Evolutionary conservation across 1,139 yeast species (phyloP), one percentile per base, ranked within the genome.

Genomic region (Debaryomyces udenii): DNA sequence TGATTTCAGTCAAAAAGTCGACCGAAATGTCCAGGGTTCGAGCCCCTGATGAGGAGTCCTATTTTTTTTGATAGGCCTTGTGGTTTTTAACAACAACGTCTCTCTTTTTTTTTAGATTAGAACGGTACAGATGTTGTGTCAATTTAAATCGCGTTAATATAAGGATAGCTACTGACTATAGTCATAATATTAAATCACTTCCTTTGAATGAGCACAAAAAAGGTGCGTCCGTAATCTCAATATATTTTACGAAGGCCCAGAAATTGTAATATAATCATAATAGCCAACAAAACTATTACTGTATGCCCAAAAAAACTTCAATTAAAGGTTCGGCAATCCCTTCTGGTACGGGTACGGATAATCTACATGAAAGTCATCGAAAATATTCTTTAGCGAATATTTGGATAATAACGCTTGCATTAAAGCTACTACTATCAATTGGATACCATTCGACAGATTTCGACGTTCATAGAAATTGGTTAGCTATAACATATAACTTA

Each of bases 401-500:
- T 16, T 72, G 78, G 77, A 55, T 64, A 18, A 61, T 69, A 3
- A 56, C 70, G 4, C 53, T 70, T 15, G 66, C 68, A 24, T 55
- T 73, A 30, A 73, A 73, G 45, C 51, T 62, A 6, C 57, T 73
- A 15, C 54, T 73, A n/a, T 48, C 63, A 4, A 55, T 64, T 15
- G 74, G 73, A 1, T 81, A 81, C 59, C 87, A 83, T 53, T 86
- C 96, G 2, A 93, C 99, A 0, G 99, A 94, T 59, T 93, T 94
- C 55, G 99, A 93, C 58, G 99, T 94, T 11, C 99, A 93, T 62
- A 73, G 99, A 45, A 93, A 93, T 59, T 93, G 99, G 99, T 74
- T 93, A 31, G 96, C 99, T 0, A 83, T 93, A 35, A 93, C 99
- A 2, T 68, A 81, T 52, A 76, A 75, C n/a, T 64, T 91, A 27